Evolutionary conservation across 352 stramenopile genomes (phyloP), one percentile per base, ranked within the genome.

Genomic region (Phytopythium vexans): DNA sequence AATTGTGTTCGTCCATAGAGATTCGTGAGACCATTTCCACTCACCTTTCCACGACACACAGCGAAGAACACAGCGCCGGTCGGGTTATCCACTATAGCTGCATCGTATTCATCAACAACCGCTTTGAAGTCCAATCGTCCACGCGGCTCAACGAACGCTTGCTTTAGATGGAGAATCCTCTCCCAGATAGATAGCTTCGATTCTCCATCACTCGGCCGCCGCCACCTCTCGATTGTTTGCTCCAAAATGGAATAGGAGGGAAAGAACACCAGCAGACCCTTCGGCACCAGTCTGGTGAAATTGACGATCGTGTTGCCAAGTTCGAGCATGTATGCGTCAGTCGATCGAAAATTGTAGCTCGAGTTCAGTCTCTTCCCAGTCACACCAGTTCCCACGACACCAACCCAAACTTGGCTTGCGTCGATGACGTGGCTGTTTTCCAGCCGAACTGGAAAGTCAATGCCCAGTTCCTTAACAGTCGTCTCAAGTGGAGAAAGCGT

Each of bases 261-360:
- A 58, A 99, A 99, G 69, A 99, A 99, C 0, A 99, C 86, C 14
- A 99, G 86, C 48, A 99, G 74, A 3, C 97, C 97, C 45, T 96
- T 96, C 3, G 97, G 97, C 14, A 99, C 92, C n/a, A 98, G 74
- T 7, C 86, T 82, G 39, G 84, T 86, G 12, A 99, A 88, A 60
- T 90, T 98, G 6, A 97, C 86, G 35, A 99, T 86, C 0, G 96
- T 98, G 49, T 98, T 97, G 8, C 97, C 97, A 6, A 99, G 70
- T 64, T 99, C 97, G 39, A 89, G 58, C 63, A 98, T 77, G 62
- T 99, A 99, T 32, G 93, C 83, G 40, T 90, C 79, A 8, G 91
- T 96, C 54, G 97, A 95, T 31, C 96, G 77, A 31, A 90, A 88
- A 34, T 97, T 86, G 75, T 97, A 99, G 50, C 94, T 97, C 47